phyloP scores from a whole-genome alignment of 306 rosid species.

The Parietaria judaica region DNA sequence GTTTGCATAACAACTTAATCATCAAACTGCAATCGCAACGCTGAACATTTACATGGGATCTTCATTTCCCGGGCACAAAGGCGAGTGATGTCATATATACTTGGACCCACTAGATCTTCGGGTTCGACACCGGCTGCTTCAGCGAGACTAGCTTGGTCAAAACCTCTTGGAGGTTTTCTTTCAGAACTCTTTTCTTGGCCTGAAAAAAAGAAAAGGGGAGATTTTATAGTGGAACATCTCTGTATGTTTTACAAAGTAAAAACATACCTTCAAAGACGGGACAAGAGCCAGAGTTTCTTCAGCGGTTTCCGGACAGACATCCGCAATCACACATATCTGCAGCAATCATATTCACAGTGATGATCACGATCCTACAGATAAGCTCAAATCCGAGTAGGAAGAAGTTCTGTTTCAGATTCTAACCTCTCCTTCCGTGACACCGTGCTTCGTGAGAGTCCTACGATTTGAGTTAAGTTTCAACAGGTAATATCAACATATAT shows the following conservation, averaged over 20 bases:
- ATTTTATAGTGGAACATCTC: slow-evolving; percentile 10
- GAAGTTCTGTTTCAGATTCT: slow-evolving; percentile 20
- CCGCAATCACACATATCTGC: slow-evolving; percentile 80
- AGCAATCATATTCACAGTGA: slow-evolving; percentile 21
- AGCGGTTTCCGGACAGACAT: slow-evolving; percentile 59
- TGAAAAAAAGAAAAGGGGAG: slow-evolving; percentile 19
- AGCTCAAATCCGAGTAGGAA: slow-evolving; percentile 13
- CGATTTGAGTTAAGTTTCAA: slow-evolving; percentile 52
- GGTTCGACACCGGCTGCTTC: slow-evolving; percentile 28
- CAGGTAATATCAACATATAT: slow-evolving; percentile 4
- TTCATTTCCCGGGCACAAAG: neutral
- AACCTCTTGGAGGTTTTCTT: slow-evolving; percentile 37
- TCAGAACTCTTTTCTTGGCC: slow-evolving; percentile 38
- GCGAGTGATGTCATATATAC: slow-evolving; percentile 19
- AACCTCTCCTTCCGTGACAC: slow-evolving; percentile 75
- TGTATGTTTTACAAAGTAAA: neutral
- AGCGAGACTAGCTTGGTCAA: slow-evolving; percentile 49
- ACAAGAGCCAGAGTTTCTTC: slow-evolving; percentile 82
- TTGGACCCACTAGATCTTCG: slow-evolving; percentile 10
- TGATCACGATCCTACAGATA: slow-evolving; percentile 8
- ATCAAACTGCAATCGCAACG: too few species aligned
- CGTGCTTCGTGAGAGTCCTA: slow-evolving; percentile 46
- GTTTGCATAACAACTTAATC: too few species aligned
- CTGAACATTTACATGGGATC: slow-evolving; percentile 5
- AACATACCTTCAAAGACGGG: slow-evolving; percentile 53